These are phyloP conservation scores for Epichloe brachyelytri DNA, from an alignment of 2,329 filamentous ascomycete species.

Conservation along the genomic window DNA sequence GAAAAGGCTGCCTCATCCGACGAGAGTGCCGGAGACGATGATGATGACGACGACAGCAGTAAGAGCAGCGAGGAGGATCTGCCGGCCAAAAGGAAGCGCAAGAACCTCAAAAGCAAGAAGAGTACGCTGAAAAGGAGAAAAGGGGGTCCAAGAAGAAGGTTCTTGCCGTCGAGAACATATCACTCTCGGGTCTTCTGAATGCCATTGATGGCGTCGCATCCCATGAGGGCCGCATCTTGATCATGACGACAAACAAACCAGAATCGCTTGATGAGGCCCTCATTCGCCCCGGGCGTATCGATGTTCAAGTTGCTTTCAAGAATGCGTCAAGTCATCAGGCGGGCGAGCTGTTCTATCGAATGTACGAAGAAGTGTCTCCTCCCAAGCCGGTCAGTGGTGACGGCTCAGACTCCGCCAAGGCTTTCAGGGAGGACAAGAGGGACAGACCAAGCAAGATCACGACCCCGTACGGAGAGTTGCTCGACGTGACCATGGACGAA, in stretches of 20 bases:
- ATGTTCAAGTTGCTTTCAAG: slow-evolving; percentile 53
- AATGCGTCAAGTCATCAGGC: slow-evolving; percentile 42
- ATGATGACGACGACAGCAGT: slow-evolving; percentile 10
- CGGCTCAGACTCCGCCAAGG: not conserved
- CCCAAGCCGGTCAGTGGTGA: slow-evolving; percentile 2
- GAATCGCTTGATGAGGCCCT: slow-evolving; percentile 62
- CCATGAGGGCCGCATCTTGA: slow-evolving; percentile 64
- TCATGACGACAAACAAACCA: slow-evolving; percentile 73
- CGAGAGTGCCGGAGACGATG: not conserved
- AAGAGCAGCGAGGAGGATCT: slow-evolving; percentile 14
- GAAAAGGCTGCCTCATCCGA: slow-evolving; percentile 9
- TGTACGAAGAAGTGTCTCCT: slow-evolving; percentile 34
- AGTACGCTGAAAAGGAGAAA: slow-evolving; percentile 9
- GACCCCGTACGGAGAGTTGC: slow-evolving; percentile 7
- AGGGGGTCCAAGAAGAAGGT: slow-evolving; percentile 9
- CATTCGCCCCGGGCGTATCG: slow-evolving; percentile 60
- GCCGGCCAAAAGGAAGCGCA: slow-evolving; percentile 9
- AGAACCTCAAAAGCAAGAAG: not conserved
- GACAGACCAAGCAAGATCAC: slow-evolving; percentile 1
- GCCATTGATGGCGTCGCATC: slow-evolving; percentile 72
- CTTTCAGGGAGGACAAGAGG: not conserved
- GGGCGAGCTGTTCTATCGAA: slow-evolving; percentile 44
- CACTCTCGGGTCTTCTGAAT: slow-evolving; percentile 67
- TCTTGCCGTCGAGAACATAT: slow-evolving; percentile 37
- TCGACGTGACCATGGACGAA: slow-evolving; percentile 24